Conservation (phyloP, 2,329 filamentous ascomycete species). For the Cordyceps cateniannulata region DNA sequence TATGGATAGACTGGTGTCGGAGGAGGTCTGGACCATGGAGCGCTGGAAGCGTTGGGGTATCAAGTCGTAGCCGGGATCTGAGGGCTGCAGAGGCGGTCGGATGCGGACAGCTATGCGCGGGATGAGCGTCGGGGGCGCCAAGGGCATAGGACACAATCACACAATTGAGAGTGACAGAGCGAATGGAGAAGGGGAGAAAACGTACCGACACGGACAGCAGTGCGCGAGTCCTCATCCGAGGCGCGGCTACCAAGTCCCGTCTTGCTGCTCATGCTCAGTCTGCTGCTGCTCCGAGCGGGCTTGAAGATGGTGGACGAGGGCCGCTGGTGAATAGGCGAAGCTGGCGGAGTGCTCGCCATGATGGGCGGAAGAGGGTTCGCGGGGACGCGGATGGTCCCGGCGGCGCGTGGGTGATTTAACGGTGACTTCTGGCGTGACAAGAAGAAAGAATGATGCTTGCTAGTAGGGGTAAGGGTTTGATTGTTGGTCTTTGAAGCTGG, state of each 20-base stretch:
- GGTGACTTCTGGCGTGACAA: background rate
- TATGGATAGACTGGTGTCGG: conserved; percentile 76
- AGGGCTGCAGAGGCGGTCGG: conserved; percentile 73
- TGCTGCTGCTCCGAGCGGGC: conserved; percentile 70
- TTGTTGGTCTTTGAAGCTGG: background rate
- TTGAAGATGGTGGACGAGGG: conserved; percentile 78
- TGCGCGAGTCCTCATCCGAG: conserved; percentile 85
- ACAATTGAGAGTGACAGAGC: background rate
- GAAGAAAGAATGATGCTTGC: background rate
- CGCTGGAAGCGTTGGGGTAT: conserved; percentile 94
- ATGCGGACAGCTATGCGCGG: conserved; percentile 73
- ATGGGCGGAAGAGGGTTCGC: conserved; percentile 16
- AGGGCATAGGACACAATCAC: background rate
- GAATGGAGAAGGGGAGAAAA: conserved; percentile 24
- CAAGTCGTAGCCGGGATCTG: conserved; percentile 87
- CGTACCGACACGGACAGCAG: conserved; percentile 94
- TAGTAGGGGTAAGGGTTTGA: conserved; percentile 10
- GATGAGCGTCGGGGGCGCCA: background rate
- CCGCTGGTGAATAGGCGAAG: conserved; percentile 58
- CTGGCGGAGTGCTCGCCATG: conserved; percentile 66
- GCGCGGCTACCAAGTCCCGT: conserved; percentile 69
- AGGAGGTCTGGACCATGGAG: conserved; percentile 84
- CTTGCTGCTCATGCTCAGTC: conserved; percentile 78
- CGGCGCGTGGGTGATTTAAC: background rate
- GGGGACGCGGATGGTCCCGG: conserved; percentile 11